Evolutionary conservation across 2,329 filamentous ascomycete genomes (phyloP), one percentile per base, ranked within the genome.

Genomic region (Beauveria medogensis): DNA sequence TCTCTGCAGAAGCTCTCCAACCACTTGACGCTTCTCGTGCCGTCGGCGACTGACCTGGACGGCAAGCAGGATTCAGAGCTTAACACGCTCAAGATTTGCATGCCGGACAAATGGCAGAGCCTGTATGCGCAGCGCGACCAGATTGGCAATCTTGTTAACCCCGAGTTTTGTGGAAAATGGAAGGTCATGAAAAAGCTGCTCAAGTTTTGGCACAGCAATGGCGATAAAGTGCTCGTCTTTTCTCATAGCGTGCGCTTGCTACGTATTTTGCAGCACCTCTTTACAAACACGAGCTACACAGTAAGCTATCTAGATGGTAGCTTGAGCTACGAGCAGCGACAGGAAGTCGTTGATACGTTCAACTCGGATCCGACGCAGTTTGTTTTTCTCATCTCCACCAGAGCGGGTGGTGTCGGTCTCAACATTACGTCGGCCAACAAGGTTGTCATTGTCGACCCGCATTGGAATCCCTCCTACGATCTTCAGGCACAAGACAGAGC

Each of bases 391-490:
- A 97, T 99, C 68, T 96, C 90, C 24, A 97, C 94, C 7, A 91
- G 89, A 69, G 92, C 94, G 3, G 94, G 94, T 26, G 94, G 94
- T 5, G 89, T 97, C 0, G 94, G 94, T 0, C 79, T 99, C 30
- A 99, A 99, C 71, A 97, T 99, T 70, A 96, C 93, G 0, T 94
- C 91, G 2, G 94, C 94, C 1, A 99, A 99, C 75, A 97, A 97
- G 74, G 94, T 99, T 0, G 93, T 99, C 46, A 91, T 99, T 41
- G 87, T 97, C 53, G 94, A 97, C 71, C 94, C 94, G 0, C 94
- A 97, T 68, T 99, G 94, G 94, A 99, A 99, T 66, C 94, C 94
- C 0, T 85, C 91, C 2, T 93, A 94, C 66, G 94, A 99, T 69
- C 81, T 97, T 0, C 94, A 99, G 73, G 94, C 94, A 0, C 94